Evolutionary conservation across 2,329 filamentous ascomycete species (phyloP).

Genomic region (Cercospora sp.): DNA sequence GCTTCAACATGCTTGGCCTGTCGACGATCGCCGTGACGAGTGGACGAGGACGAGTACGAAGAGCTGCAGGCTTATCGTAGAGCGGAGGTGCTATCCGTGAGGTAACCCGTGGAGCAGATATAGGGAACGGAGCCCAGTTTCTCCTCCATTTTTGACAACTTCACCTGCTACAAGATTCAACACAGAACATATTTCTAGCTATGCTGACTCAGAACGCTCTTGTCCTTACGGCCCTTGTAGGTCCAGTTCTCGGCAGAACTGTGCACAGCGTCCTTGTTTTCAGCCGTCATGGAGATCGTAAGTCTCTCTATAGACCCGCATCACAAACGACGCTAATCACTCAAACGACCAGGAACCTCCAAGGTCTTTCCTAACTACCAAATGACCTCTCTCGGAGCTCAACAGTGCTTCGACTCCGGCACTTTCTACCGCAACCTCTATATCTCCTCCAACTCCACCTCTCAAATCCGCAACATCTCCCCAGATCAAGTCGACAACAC

Average conservation of each 20-base stretch:
- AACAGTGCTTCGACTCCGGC: conserved; percentile 17
- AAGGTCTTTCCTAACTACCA: conserved; percentile 18
- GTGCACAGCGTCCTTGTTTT: conserved; percentile 17
- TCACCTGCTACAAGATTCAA: too few species aligned
- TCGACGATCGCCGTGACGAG: not conserved
- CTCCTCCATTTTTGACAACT: too few species aligned
- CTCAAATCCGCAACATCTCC: conserved; percentile 8
- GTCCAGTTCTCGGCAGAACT: conserved; percentile 5
- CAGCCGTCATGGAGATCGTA: conserved; percentile 18
- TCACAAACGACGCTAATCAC: too few species aligned
- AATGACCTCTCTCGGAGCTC: conserved; percentile 19
- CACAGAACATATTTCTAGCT: too few species aligned
- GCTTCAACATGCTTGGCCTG: not conserved
- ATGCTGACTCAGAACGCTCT: not conserved
- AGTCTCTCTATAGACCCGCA: not conserved
- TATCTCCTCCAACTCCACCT: not conserved
- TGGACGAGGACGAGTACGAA: not conserved
- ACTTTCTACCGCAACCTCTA: conserved; percentile 17
- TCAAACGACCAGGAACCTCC: conserved; percentile 21
- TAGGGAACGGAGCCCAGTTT: too few species aligned
- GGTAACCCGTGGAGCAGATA: too few species aligned
- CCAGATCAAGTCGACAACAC: not conserved
- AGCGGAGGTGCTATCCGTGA: too few species aligned
- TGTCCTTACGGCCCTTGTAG: not conserved
- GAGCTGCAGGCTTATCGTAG: too few species aligned